Percentiles rank a stretch among this genome's conserved stretches.
Conservation (phyloP, 192 early-diverging fungal species). For the Martensiomyces pterosporus region DNA sequence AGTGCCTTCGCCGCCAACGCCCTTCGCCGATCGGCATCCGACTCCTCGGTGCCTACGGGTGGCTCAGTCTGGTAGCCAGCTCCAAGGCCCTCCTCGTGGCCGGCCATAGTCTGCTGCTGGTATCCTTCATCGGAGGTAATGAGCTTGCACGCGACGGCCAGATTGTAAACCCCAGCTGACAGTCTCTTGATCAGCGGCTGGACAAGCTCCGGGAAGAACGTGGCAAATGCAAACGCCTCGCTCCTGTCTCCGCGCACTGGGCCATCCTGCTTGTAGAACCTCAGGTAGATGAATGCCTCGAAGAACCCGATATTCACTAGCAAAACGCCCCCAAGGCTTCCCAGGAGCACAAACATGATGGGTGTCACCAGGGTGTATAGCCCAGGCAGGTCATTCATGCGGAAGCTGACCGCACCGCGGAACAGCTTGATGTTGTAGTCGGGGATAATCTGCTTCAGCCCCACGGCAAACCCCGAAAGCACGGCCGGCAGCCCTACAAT, state of each 20-base stretch:
- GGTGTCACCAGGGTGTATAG: constrained; percentile 43
- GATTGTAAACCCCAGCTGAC: constrained; percentile 12
- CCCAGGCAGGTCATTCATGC: constrained; percentile 45
- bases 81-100: constrained; percentile 1
- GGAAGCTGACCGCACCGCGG: constrained; percentile 61
- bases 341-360: constrained; percentile 26
- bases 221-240: constrained; percentile 84
- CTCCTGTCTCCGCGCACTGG: constrained; percentile 80
- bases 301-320: constrained; percentile 71
- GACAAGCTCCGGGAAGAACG: constrained; percentile 80
- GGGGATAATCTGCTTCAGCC: constrained; percentile 86
- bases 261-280: constrained; percentile 80
- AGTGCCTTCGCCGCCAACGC: constrained; percentile 43
- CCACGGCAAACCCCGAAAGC: constrained; percentile 71
- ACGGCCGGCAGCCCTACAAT: constrained; percentile 70
- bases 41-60: constrained; percentile 6
- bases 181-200: constrained; percentile 30
- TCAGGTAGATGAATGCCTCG: constrained; percentile 75
- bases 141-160: constrained; percentile 22
- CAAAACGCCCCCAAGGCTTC: constrained; percentile 49
- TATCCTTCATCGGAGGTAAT: constrained; percentile 43
- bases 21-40: constrained; percentile 36
- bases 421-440: constrained; percentile 75
- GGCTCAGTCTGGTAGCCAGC: not conserved
- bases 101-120: constrained; percentile 25